Evolutionary conservation across 1,139 yeast genomes (phyloP).

Genomic region (Arxiozyma bovina): DNA sequence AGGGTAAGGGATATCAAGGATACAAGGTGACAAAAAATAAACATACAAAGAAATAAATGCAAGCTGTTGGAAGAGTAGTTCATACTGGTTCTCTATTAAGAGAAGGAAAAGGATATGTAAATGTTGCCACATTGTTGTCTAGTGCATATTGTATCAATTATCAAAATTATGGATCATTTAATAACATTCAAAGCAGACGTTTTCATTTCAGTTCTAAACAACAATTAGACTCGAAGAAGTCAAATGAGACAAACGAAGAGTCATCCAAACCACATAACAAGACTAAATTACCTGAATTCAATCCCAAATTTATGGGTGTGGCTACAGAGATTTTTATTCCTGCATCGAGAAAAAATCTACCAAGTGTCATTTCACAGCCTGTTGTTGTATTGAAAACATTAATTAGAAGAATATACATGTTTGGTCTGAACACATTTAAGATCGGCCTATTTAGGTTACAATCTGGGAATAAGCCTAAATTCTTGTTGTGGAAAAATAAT

Average conservation of each 20-base stretch:
- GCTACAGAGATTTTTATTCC: constrained; percentile 44
- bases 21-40: too few species aligned
- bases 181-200: not conserved
- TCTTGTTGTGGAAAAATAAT: constrained; percentile 62
- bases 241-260: constrained; percentile 3
- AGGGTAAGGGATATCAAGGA: too few species aligned
- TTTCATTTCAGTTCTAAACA: constrained; percentile 1
- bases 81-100: not conserved
- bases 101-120: not conserved
- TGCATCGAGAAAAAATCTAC: constrained; percentile 38
- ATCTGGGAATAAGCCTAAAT: constrained; percentile 55
- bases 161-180: not conserved
- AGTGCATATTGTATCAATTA: not conserved
- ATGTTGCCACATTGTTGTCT: not conserved
- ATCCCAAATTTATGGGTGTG: constrained; percentile 38
- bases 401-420: constrained; percentile 43
- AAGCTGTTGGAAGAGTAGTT: not conserved
- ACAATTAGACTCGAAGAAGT: not conserved
- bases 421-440: constrained; percentile 56
- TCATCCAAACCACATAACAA: constrained; percentile 6
- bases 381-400: constrained; percentile 34
- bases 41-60: not conserved
- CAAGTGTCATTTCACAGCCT: constrained; percentile 38
- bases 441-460: constrained; percentile 56
- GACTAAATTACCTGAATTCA: constrained; percentile 19